Evolutionary conservation across 331 rosid genomes (phyloP), one percentile per base, ranked within the genome.

Genomic region (Saraca asoca): DNA sequence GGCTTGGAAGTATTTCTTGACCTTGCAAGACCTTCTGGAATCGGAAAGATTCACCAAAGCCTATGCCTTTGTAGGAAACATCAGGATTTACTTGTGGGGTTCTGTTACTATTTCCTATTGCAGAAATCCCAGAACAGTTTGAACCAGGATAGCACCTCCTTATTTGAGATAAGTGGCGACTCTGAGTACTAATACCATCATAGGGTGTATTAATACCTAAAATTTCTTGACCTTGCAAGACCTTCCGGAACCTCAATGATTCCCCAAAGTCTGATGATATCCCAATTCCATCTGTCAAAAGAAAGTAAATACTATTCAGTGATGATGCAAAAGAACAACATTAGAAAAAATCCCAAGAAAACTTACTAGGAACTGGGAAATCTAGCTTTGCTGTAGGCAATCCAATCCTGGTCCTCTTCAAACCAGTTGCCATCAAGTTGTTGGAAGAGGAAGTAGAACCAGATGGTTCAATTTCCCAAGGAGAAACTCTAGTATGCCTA

Each of bases 141-240:
- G 86, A 72, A 86, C 91, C 81, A 34, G 88, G 88, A 83, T 79
- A 84, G 67, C 84, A 66, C 69, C 94, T 83, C 85, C 93, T 81
- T 34, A 82, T 68, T 69, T 86, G 92, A 11, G 81, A 78, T 55
- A 88, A 82, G 54, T 69, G 78, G 43, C 69, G 88, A 78, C 73
- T 79, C 56, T 49, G 82, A 76, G 74, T 69, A 64, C 80, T 81
- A 16, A 80, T 59, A 35, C 88, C 83, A 65, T 91, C 84, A 42
- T 62, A 77, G 51, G 81, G 88, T 64, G 83, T 73, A 82, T 80
- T 89, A 73, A 75, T 82, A 76, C 92, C 85, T 42, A 75, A 78
- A 82, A 94, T 88, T 94, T 94, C 99, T 94, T 94, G 99, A 94
- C 99, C 99, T 94, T 94, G 99, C 99, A 94, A 94, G 99, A 94